Percentiles rank a stretch among this genome's conserved stretches.
phyloP scores from a whole-genome alignment of 306 rosid species.

The Prunus mongolica region DNA sequence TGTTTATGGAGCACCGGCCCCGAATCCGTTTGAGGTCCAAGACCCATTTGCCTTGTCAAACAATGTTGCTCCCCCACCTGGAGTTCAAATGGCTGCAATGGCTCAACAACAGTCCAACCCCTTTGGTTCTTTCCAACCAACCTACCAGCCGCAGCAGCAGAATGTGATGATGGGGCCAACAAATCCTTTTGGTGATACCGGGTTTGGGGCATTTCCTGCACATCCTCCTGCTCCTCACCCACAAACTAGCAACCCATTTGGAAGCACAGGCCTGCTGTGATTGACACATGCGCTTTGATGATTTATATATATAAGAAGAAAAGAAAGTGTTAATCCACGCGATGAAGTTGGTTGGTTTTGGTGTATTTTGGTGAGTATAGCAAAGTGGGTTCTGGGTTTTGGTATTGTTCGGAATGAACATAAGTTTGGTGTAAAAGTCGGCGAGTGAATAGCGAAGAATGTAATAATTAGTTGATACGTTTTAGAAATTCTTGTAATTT shows the following conservation, averaged over 20 bases:
- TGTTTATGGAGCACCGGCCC: conserved; percentile 82
- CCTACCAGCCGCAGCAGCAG: conserved; percentile 53
- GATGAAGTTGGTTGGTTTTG: conserved; percentile 40
- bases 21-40: conserved; percentile 88
- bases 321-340: conserved; percentile 17
- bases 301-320: neutral
- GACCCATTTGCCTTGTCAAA: conserved; percentile 82
- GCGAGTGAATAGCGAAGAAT: conserved; percentile 29
- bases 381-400: conserved; percentile 33
- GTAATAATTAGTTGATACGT: conserved; percentile 37
- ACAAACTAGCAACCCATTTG: conserved; percentile 82
- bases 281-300: neutral
- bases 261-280: conserved; percentile 82
- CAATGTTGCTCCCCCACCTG: conserved; percentile 52
- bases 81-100: conserved; percentile 74
- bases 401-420: conserved; percentile 33
- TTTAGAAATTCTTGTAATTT: conserved; percentile 19
- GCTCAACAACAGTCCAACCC: conserved; percentile 79
- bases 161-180: conserved; percentile 63
- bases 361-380: conserved; percentile 42
- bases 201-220: conserved; percentile 66
- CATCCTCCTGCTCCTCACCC: conserved; percentile 54
- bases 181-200: conserved; percentile 87
- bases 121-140: conserved; percentile 75
- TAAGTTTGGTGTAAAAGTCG: conserved; percentile 41